Percentiles rank a stretch among this genome's conserved stretches.
phyloP scores from a whole-genome alignment of 2,329 filamentous ascomycete species.

The Amphichorda felina region DNA sequence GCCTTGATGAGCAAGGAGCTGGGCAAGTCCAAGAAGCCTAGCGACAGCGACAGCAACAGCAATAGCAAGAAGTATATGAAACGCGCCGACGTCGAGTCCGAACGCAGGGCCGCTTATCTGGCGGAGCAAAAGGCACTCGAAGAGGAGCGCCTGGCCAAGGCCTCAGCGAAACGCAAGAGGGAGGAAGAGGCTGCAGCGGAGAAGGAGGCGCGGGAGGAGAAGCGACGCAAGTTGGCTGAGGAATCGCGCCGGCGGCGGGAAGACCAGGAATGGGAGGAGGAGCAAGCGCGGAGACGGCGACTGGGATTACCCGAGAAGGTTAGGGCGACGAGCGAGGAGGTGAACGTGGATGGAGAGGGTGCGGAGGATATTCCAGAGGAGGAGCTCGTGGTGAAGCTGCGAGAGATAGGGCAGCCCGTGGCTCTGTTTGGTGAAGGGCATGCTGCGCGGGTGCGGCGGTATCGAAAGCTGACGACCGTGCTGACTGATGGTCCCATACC shows the following conservation, averaged over 20 bases:
- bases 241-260: constrained; percentile 60
- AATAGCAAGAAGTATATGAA: constrained; percentile 66
- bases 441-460: constrained; percentile 55
- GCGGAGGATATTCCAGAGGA: constrained; percentile 58
- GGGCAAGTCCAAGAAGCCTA: constrained; percentile 56
- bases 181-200: constrained; percentile 75
- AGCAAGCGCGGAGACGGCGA: constrained; percentile 59
- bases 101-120: constrained; percentile 67
- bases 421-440: constrained; percentile 75
- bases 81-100: constrained; percentile 75
- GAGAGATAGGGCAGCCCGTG: constrained; percentile 61
- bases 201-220: constrained; percentile 63
- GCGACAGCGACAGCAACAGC: constrained; percentile 29
- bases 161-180: constrained; percentile 70
- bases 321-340: constrained; percentile 24
- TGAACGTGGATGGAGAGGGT: constrained; percentile 27
- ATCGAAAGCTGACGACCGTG: constrained; percentile 50
- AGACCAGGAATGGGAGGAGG: constrained; percentile 62
- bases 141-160: constrained; percentile 55
- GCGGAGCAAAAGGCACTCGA: constrained; percentile 70
- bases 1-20: constrained; percentile 89
- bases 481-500: constrained; percentile 72
- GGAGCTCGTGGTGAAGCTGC: constrained; percentile 55
- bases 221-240: constrained; percentile 68
- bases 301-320: constrained; percentile 67